These are phyloP conservation scores for Corylus avellana DNA, from an alignment of 306 rosid genomes.

Conservation along the genomic window DNA sequence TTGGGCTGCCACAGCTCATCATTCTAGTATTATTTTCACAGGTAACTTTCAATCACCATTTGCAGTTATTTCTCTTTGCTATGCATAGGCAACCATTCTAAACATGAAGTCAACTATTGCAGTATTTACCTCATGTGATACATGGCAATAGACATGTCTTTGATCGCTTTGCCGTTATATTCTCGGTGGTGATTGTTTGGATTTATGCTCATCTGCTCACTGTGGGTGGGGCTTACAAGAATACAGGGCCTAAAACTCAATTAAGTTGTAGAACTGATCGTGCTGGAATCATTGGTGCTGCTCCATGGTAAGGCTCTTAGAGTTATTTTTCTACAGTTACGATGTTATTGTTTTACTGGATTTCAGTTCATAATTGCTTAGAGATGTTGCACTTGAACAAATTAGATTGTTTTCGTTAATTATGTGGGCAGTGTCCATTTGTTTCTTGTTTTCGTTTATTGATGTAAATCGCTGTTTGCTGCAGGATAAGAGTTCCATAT, in stretches of 20 bases:
- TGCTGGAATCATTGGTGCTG: constrained; percentile 78
- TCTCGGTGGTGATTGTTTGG: constrained; percentile 84
- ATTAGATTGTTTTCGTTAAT: not conserved
- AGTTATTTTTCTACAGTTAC: not conserved
- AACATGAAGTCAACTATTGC: constrained; percentile 10
- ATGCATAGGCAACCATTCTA: constrained; percentile 7
- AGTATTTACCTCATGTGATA: constrained; percentile 84
- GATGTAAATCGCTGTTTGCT: not conserved
- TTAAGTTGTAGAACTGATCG: constrained; percentile 86
- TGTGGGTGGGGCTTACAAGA: constrained; percentile 86
- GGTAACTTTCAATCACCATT: constrained; percentile 42
- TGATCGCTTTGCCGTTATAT: constrained; percentile 81
- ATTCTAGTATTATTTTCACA: constrained; percentile 75
- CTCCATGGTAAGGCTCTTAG: constrained; percentile 71
- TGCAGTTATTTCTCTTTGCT: constrained; percentile 9
- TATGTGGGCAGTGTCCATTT: not conserved
- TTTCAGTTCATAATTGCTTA: constrained; percentile 1
- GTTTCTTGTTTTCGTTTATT: not conserved
- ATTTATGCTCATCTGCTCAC: constrained; percentile 83
- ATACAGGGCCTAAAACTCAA: constrained; percentile 54
- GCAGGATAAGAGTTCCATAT: constrained; percentile 92
- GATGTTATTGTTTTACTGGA: not conserved
- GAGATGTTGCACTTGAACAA: constrained; percentile 13
- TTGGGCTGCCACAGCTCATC: constrained; percentile 85
- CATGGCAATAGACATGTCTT: constrained; percentile 53